Conservation (phyloP, 768 basidiomycete species). For the Royoungia palumana region DNA sequence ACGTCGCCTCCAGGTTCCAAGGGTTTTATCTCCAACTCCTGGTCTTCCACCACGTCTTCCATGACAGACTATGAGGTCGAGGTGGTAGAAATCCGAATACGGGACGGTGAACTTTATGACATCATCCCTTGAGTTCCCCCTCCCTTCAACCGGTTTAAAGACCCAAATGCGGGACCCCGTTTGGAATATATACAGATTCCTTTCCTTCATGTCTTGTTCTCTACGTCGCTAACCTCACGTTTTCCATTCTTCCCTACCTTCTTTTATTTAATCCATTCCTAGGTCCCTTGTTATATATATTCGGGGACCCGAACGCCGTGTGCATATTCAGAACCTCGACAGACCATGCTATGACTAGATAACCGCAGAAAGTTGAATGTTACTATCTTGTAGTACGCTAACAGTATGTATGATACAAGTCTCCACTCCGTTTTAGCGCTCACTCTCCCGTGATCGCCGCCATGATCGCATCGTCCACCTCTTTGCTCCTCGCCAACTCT, state of each 20-base stretch:
- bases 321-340: slow-evolving; percentile 4
- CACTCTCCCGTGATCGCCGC: slow-evolving; percentile 37
- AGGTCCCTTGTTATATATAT: neutral
- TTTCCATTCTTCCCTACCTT: slow-evolving; percentile 1
- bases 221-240: slow-evolving; percentile 9
- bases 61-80: slow-evolving; percentile 79
- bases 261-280: neutral
- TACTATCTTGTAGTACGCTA: neutral
- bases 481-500: slow-evolving; percentile 51
- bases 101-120: slow-evolving; percentile 71
- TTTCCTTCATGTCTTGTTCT: neutral
- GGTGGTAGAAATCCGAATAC: slow-evolving; percentile 83
- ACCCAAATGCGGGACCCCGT: slow-evolving; percentile 7
- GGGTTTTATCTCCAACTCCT: slow-evolving; percentile 65
- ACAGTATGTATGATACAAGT: neutral
- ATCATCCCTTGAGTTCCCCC: slow-evolving; percentile 55
- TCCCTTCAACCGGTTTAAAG: slow-evolving; percentile 2
- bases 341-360: slow-evolving; percentile 8
- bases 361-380: neutral
- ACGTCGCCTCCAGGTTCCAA: slow-evolving; percentile 73
- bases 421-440: neutral
- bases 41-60: slow-evolving; percentile 63
- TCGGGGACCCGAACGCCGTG: slow-evolving; percentile 1
- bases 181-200: slow-evolving; percentile 12
- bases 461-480: slow-evolving; percentile 65